These are phyloP conservation scores for Pterocarpus santalinus DNA, from an alignment of 306 rosid species.

Conservation along the genomic window DNA sequence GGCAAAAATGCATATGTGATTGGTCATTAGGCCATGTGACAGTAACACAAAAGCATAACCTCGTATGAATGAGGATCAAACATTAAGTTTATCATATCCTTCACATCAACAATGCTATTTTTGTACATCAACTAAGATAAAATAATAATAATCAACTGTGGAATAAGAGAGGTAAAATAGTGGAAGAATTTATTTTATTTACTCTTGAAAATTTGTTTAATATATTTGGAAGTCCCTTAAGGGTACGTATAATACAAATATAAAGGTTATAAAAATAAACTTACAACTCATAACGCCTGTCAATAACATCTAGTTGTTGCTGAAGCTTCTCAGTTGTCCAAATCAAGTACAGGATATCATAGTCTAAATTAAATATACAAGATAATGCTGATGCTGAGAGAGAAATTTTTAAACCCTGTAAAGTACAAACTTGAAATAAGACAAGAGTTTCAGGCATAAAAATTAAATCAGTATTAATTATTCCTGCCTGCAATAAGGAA, in stretches of 20 bases:
- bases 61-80: slow-evolving; percentile 19
- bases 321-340: slow-evolving; percentile 87
- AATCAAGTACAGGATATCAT: slow-evolving; percentile 69
- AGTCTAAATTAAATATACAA: slow-evolving; percentile 67
- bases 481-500: slow-evolving; percentile 1
- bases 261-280: slow-evolving; percentile 41
- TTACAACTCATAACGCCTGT: slow-evolving; percentile 77
- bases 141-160: slow-evolving; percentile 17
- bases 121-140: slow-evolving; percentile 3
- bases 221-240: slow-evolving; percentile 1
- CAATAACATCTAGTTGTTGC: slow-evolving; percentile 77
- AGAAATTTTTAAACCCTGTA: slow-evolving; percentile 85
- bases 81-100: slow-evolving; percentile 5
- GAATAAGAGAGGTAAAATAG: slow-evolving; percentile 26
- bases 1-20: not conserved
- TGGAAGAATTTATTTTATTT: slow-evolving; percentile 25
- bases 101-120: not conserved
- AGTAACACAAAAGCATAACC: slow-evolving; percentile 15
- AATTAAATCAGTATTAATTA: slow-evolving; percentile 27
- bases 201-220: slow-evolving; percentile 19
- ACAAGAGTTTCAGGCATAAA: slow-evolving; percentile 21
- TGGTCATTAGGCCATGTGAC: not conserved
- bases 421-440: slow-evolving; percentile 41
- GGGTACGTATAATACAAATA: slow-evolving; percentile 11
- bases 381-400: slow-evolving; percentile 66